Percentiles rank a stretch among this genome's conserved stretches.
These are phyloP conservation scores for Diaporthe velutina DNA, from an alignment of 2,329 filamentous ascomycete genomes.

Conservation along the genomic window DNA sequence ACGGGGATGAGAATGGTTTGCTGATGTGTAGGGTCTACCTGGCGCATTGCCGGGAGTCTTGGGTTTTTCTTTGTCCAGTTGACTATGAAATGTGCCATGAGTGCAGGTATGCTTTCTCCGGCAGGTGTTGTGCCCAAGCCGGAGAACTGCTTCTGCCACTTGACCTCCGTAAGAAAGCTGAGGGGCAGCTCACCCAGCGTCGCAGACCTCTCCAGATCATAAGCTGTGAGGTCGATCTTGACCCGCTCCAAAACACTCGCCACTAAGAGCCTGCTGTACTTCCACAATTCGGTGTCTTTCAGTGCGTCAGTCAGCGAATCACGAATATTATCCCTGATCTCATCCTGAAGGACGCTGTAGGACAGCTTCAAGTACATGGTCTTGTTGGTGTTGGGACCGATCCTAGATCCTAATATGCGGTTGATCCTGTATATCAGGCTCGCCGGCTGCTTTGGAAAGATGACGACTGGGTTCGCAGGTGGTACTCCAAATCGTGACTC, in stretches of 20 bases:
- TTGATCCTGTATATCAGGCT: slow-evolving; percentile 84
- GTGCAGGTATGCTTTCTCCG: slow-evolving; percentile 42
- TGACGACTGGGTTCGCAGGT: slow-evolving; percentile 66
- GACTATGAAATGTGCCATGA: slow-evolving; percentile 52
- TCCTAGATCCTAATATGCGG: slow-evolving; percentile 58
- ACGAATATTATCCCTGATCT: slow-evolving; percentile 69
- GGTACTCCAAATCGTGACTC: slow-evolving; percentile 71
- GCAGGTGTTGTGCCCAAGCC: slow-evolving; percentile 58
- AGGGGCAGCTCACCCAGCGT: slow-evolving; percentile 67
- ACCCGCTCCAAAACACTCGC: slow-evolving; percentile 60
- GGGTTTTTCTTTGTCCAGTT: slow-evolving; percentile 54
- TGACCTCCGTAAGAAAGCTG: slow-evolving; percentile 56
- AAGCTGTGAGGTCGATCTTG: slow-evolving; percentile 57
- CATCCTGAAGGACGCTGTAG: slow-evolving; percentile 83
- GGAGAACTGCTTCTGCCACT: slow-evolving; percentile 63
- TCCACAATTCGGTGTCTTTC: slow-evolving; percentile 54
- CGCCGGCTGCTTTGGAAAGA: slow-evolving; percentile 86
- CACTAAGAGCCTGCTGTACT: slow-evolving; percentile 62
- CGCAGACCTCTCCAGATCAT: slow-evolving; percentile 69
- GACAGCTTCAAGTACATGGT: slow-evolving; percentile 77
- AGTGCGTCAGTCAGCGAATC: slow-evolving; percentile 57
- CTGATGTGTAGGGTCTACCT: slow-evolving; percentile 52
- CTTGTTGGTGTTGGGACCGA: slow-evolving; percentile 53
- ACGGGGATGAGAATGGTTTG: slow-evolving; percentile 88
- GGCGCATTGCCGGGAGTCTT: slow-evolving; percentile 49